Base-by-base conservation (phyloP, 2,329 filamentous ascomycete genomes). In the Sclerotinia minor region DNA sequence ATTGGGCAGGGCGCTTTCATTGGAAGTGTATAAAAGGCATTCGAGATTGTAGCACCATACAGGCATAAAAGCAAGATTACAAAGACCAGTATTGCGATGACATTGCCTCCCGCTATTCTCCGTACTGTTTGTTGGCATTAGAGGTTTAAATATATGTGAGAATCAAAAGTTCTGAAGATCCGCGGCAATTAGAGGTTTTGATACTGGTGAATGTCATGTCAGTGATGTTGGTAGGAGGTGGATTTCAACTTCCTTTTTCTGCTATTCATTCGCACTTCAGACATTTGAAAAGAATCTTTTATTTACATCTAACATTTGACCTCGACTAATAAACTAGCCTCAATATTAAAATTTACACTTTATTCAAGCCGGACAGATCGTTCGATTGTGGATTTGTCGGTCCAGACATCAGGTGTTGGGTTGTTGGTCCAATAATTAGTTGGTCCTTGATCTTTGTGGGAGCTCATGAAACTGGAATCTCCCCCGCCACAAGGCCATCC, bases 11-110 rank as follows among this genome's bases (percentile, higher is more conserved):
- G n/a, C 55, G 63, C 65, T 38, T 52, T 68, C 58, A 67, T 67
- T 67, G 61, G 47, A 68, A 69, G 67, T 76, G 75, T 76, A 76
- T 71, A 75, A 73, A 75, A 75, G 69, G 72, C 67, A 71, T 70
- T 61, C 45, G 57, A 49, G 59, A 65, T 41, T 54, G 54, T 66
- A 73, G 71, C 71, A 75, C 67, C 50, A 71, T 68, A 44, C 70
- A 64, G 60, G 45, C 59, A 60, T 67, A 52, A 52, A 67, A 50
- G 35, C 57, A 63, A 45, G 24, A 67, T 63, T 58, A 41, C 41
- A 50, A 57, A n/a, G 53, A 45, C 26, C 29, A 19, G 52, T 26
- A 19, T 41, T 21, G 38, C 52, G 26, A 47, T 49, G 49, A 21
- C 41, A 65, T 38, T 59, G 17, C 21, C 41, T 47, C n/a, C 41